Evolutionary conservation across 139 green algal species (phyloP).

Genomic region (Auxenochlorella pyrenoidosa): DNA sequence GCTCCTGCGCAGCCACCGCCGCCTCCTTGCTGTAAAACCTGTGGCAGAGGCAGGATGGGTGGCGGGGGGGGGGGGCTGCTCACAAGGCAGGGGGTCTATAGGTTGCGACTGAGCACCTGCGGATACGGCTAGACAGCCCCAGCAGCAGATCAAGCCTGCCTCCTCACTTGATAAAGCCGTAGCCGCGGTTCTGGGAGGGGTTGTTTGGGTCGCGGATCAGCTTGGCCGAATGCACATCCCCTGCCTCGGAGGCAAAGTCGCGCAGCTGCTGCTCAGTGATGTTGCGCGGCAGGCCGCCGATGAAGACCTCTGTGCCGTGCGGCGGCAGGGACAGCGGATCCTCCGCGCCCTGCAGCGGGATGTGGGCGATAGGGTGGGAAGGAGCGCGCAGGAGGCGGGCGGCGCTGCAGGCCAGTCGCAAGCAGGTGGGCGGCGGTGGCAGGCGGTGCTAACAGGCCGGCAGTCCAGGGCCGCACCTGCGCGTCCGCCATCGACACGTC

Average conservation of each 20-base stretch:
- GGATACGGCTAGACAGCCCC: no score
- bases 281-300: slow-evolving; percentile 72
- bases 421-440: not conserved
- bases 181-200: slow-evolving; percentile 77
- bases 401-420: not conserved
- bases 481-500: slow-evolving; percentile 19
- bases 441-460: not conserved
- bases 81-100: no score
- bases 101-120: no score
- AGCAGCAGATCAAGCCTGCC: not conserved
- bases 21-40: slow-evolving; percentile 49
- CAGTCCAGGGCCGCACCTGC: not conserved
- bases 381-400: not conserved
- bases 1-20: slow-evolving; percentile 61
- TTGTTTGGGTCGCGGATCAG: slow-evolving; percentile 67
- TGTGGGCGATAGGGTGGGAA: not conserved
- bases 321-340: slow-evolving; percentile 43
- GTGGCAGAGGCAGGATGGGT: not conserved
- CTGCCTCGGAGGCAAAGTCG: slow-evolving; percentile 53
- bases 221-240: slow-evolving; percentile 52
- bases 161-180: slow-evolving; percentile 82
- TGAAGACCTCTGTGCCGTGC: slow-evolving; percentile 70
- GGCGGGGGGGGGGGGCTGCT: not conserved
- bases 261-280: slow-evolving; percentile 67
- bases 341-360: not conserved